Conservation (phyloP, 2,329 filamentous ascomycete genomes). For the Fusarium buxicola region DNA sequence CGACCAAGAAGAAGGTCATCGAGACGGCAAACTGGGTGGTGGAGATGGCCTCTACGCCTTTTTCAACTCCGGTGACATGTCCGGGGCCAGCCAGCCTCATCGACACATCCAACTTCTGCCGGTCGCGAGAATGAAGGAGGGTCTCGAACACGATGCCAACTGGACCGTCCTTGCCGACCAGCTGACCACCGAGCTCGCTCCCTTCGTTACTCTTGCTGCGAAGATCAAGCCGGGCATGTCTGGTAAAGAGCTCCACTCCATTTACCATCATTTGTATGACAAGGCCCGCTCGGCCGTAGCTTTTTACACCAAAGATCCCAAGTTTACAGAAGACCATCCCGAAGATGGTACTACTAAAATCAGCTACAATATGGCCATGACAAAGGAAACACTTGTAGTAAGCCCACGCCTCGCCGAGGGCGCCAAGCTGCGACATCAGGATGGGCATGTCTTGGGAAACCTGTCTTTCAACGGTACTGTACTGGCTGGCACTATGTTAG, state of each 20-base stretch:
- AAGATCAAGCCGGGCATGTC: conserved; percentile 51
- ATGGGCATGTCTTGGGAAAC: conserved; percentile 53
- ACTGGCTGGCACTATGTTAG: conserved; percentile 72
- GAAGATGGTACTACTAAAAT: conserved; percentile 60
- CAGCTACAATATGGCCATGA: conserved; percentile 74
- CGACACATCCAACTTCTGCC: conserved; percentile 79
- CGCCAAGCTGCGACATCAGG: conserved; percentile 43
- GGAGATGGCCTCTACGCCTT: conserved; percentile 68
- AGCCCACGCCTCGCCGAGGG: conserved; percentile 68
- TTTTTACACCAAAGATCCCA: conserved; percentile 8
- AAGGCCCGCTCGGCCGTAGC: conserved; percentile 56
- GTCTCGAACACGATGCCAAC: conserved; percentile 50
- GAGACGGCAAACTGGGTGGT: conserved; percentile 9
- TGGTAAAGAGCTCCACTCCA: conserved; percentile 51
- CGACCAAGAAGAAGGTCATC: conserved; percentile 3
- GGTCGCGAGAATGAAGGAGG: conserved; percentile 70
- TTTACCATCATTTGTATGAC: conserved; percentile 63
- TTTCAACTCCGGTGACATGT: conserved; percentile 77
- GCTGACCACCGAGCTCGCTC: conserved; percentile 49
- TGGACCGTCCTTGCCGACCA: conserved; percentile 65
- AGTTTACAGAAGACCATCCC: conserved; percentile 38
- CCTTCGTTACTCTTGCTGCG: conserved; percentile 60
- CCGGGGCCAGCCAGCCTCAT: conserved; percentile 78
- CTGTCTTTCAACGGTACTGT: conserved; percentile 71
- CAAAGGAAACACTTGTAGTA: conserved; percentile 63